Evolutionary conservation across 805 yeast genomes (phyloP).

Genomic region (Yarrowia yakushimensis): DNA sequence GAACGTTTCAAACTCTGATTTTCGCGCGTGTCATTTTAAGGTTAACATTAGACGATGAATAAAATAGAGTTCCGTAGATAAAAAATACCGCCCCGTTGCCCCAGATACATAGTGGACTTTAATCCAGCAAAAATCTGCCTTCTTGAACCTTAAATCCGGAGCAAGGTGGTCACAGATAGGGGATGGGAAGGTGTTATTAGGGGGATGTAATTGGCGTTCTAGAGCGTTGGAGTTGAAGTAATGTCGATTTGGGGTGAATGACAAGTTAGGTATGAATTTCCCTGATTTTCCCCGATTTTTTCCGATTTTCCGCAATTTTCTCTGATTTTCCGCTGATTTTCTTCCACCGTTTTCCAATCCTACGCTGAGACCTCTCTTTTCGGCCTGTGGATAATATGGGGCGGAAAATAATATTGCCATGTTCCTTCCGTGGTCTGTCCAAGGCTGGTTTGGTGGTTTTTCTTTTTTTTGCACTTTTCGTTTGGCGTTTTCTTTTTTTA

Average conservation of each 20-base stretch:
- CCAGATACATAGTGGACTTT: constrained; percentile 19
- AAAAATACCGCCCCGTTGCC: constrained; percentile 22
- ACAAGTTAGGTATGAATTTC: not conserved
- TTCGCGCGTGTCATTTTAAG: not conserved
- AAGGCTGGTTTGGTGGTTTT: not conserved
- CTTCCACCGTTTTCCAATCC: not conserved
- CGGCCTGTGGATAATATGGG: not conserved
- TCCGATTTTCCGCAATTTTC: not conserved
- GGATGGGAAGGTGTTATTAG: not conserved
- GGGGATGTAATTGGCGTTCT: too few relatives aligned
- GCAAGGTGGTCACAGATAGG: not conserved
- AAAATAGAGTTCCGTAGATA: not conserved
- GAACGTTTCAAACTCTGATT: constrained; percentile 11
- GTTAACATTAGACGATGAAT: constrained; percentile 1
- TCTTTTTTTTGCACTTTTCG: not conserved
- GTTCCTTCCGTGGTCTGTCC: not conserved
- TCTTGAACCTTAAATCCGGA: not conserved
- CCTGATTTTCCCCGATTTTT: not conserved
- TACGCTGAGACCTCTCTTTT: not conserved
- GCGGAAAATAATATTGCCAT: not conserved
- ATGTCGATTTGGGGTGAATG: not conserved
- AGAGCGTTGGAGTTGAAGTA: too few relatives aligned
- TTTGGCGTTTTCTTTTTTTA: not conserved
- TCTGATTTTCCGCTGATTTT: not conserved
- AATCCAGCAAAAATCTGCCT: not conserved